Evolutionary conservation across 352 stramenopile genomes (phyloP), one percentile per base, ranked within the genome.

Genomic region (Phytophthora pistaciae): DNA sequence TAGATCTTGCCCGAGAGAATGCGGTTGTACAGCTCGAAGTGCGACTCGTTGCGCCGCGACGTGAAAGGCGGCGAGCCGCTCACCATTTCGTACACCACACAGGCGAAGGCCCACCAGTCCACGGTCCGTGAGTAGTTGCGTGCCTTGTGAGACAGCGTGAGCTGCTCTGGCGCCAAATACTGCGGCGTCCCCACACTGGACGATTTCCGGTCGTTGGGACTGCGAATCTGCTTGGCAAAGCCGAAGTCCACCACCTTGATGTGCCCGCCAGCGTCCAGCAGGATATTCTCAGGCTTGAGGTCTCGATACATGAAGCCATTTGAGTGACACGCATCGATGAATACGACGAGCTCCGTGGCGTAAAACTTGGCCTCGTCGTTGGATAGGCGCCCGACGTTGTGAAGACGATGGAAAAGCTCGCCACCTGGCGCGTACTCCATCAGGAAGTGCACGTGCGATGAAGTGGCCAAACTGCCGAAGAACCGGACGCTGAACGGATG

Each of bases 251-350:
- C 78, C 38, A 94, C 79, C 52, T 83, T 88, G 50, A 94, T 61
- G 64, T 95, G 85, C 1, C 88, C 88, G 5, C 59, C 42, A 3
- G 79, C 75, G 50, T 95, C 88, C 48, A 98, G 70, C 60, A 98
- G 60, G 53, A 98, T 83, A 66, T 98, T 98, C 58, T 97, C 90
- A 4, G 92, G 92, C 74, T 98, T 98, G 38, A 98, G 76, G 55
- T 98, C 91, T 8, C 91, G 79, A 71, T 97, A 97, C 73, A 97
- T 92, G 58, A 79, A 91, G 14, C 77, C 73, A 29, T 88, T 78
- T 1, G 31, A 23, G 38, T 94, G 88, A 16, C 83, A 84, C 13
- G 56, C 70, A 53, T 85, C 75, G 52, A 95, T 68, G 33, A 91
- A 88, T n/a, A 83, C 40, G 38, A 92, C 58, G 18, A 93, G 73